phyloP scores from a whole-genome alignment of 306 rosid genomes.

The Senna siamea region DNA sequence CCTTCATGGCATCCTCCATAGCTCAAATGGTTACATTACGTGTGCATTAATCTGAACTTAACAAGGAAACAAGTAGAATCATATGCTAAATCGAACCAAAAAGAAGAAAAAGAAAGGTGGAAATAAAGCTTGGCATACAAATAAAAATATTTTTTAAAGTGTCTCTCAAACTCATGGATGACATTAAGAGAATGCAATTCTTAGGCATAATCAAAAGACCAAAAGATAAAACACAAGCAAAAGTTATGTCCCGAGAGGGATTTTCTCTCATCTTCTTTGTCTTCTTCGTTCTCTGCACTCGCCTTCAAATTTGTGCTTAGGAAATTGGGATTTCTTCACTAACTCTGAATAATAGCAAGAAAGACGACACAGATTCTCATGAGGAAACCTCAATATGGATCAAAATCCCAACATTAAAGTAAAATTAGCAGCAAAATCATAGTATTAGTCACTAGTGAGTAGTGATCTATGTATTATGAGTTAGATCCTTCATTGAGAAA shows the following conservation, averaged over 20 bases:
- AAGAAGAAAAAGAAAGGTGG: slow-evolving; percentile 2
- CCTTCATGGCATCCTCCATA: slow-evolving; percentile 26
- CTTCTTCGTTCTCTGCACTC: neutral
- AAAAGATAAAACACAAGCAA: slow-evolving; percentile 22
- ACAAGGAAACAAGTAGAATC: slow-evolving; percentile 46
- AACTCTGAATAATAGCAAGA: neutral
- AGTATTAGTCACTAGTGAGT: too few relatives aligned
- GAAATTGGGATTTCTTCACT: neutral
- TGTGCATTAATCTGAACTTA: neutral
- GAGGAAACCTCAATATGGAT: too few relatives aligned
- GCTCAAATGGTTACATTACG: neutral
- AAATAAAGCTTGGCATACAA: slow-evolving; percentile 27
- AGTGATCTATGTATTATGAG: too few relatives aligned
- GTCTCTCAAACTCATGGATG: slow-evolving; percentile 48
- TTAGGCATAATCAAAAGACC: slow-evolving; percentile 21
- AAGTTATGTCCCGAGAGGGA: neutral
- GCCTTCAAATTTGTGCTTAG: slow-evolving; percentile 6
- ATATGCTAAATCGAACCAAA: slow-evolving; percentile 45
- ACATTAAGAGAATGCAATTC: slow-evolving; percentile 52
- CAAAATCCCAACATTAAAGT: neutral
- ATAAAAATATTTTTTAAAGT: slow-evolving; percentile 19
- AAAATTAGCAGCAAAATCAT: slow-evolving; percentile 7
- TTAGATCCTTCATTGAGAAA: too few relatives aligned
- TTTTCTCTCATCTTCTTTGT: too few relatives aligned
- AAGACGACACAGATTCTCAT: too few relatives aligned